Conservation (phyloP, 305 asterid genomes). For the Fraxinus latifolia region DNA sequence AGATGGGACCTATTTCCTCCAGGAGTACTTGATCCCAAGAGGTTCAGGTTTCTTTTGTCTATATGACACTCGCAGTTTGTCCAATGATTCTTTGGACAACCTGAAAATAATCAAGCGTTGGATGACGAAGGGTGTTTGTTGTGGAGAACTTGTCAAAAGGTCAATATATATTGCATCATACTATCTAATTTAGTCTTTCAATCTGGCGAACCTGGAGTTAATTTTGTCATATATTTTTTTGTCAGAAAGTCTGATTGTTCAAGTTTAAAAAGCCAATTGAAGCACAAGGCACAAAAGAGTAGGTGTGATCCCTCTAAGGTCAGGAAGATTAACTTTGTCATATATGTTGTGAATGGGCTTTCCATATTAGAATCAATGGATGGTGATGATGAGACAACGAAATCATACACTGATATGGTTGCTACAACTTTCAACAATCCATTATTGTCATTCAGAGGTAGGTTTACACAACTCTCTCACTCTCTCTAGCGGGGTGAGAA, state of each 20-base stretch:
- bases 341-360: slow-evolving; percentile 73
- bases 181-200: neutral
- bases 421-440: slow-evolving; percentile 49
- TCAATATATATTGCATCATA: slow-evolving; percentile 16
- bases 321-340: slow-evolving; percentile 51
- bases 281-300: slow-evolving; percentile 38
- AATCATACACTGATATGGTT: slow-evolving; percentile 36
- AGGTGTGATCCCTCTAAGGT: slow-evolving; percentile 18
- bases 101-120: slow-evolving; percentile 40
- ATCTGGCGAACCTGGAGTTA: neutral
- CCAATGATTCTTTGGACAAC: slow-evolving; percentile 46
- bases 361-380: slow-evolving; percentile 60
- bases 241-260: slow-evolving; percentile 56
- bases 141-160: slow-evolving; percentile 64
- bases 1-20: slow-evolving; percentile 65
- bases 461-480: neutral
- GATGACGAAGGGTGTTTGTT: slow-evolving; percentile 66
- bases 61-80: slow-evolving; percentile 66
- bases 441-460: slow-evolving; percentile 63
- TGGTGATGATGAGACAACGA: slow-evolving; percentile 32
- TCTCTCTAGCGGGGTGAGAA: neutral
- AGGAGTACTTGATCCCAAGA: slow-evolving; percentile 61
- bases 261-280: slow-evolving; percentile 32
- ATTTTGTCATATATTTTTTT: slow-evolving; percentile 5
- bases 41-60: slow-evolving; percentile 55